A percentile compares a stretch with the other conserved stretches of the same genome.
phyloP scores from a whole-genome alignment of 2,329 filamentous ascomycete genomes.

The Colletotrichum nymphaeae region DNA sequence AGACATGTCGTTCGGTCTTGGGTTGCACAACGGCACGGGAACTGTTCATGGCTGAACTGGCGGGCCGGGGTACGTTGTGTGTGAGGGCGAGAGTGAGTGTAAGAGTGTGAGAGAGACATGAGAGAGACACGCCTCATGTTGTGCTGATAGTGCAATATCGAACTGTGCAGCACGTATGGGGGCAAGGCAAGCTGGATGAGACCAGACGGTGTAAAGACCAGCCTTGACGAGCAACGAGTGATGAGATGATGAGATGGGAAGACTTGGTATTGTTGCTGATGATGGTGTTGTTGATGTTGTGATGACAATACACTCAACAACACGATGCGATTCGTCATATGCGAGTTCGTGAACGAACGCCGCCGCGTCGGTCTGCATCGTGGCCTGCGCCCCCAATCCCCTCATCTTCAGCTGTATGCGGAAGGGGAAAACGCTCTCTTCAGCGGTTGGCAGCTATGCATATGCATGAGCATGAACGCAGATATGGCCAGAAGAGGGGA shows the following conservation, averaged over 20 bases:
- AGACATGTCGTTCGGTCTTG: slow-evolving; percentile 23
- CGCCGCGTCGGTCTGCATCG: background rate
- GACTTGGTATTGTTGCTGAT: background rate
- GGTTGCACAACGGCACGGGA: slow-evolving; percentile 13
- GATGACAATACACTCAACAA: background rate
- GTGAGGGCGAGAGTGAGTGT: background rate
- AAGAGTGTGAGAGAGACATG: background rate
- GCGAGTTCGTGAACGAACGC: background rate
- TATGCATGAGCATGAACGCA: background rate
- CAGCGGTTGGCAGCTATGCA: slow-evolving; percentile 17
- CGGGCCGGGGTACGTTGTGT: background rate
- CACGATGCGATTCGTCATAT: background rate
- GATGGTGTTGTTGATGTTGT: background rate
- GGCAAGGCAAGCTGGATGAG: background rate
- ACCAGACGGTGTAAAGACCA: background rate
- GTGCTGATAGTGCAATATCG: background rate
- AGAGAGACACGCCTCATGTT: background rate
- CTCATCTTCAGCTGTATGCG: background rate
- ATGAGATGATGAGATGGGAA: background rate
- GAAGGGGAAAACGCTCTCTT: slow-evolving; percentile 5
- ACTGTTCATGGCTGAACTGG: slow-evolving; percentile 9
- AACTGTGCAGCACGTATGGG: background rate
- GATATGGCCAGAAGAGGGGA: background rate
- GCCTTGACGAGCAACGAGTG: background rate
- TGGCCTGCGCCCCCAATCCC: background rate